These are phyloP conservation scores for Pseudodiploospora longispora DNA, from an alignment of 2,329 filamentous ascomycete genomes.

Conservation along the genomic window DNA sequence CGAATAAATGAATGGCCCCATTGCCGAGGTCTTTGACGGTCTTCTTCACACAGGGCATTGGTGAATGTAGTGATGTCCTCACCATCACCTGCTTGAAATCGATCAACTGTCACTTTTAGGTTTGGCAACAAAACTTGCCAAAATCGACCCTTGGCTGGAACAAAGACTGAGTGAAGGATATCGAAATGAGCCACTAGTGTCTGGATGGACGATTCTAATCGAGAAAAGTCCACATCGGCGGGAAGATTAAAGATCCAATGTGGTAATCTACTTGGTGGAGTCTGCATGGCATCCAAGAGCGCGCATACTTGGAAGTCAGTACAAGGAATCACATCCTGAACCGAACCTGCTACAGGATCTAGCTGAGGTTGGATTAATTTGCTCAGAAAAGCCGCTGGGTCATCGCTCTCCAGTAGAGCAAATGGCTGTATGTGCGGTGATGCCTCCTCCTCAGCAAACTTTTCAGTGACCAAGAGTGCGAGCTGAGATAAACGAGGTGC, in stretches of 20 bases:
- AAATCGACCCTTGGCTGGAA: conserved; percentile 3
- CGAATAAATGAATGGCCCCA: conserved; percentile 4
- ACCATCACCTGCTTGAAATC: not conserved
- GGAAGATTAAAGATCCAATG: conserved; percentile 6
- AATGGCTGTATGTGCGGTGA: not conserved
- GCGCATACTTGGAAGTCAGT: conserved; percentile 5
- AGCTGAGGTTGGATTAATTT: conserved; percentile 1
- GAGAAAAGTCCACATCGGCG: conserved; percentile 1
- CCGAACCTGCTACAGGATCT: not conserved
- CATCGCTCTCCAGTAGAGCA: not conserved
- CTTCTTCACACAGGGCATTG: not conserved
- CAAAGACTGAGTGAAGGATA: conserved; percentile 3
- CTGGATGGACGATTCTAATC: not conserved
- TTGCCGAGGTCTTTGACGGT: conserved; percentile 2
- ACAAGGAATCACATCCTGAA: conserved; percentile 1
- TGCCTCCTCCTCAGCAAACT: not conserved
- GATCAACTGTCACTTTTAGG: conserved; percentile 1
- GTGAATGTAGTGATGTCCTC: conserved; percentile 2
- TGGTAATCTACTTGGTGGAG: conserved; percentile 4
- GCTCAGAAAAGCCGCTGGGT: not conserved
- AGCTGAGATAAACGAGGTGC: conserved; percentile 4
- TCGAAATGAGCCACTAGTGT: conserved; percentile 3
- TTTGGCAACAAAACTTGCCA: conserved; percentile 5
- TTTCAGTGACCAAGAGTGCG: conserved; percentile 1
- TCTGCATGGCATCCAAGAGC: conserved; percentile 2